A percentile compares a stretch with the other conserved stretches of the same genome.
Conservation (phyloP, 2,329 filamentous ascomycete species). For the Diaporthe caulivora region DNA sequence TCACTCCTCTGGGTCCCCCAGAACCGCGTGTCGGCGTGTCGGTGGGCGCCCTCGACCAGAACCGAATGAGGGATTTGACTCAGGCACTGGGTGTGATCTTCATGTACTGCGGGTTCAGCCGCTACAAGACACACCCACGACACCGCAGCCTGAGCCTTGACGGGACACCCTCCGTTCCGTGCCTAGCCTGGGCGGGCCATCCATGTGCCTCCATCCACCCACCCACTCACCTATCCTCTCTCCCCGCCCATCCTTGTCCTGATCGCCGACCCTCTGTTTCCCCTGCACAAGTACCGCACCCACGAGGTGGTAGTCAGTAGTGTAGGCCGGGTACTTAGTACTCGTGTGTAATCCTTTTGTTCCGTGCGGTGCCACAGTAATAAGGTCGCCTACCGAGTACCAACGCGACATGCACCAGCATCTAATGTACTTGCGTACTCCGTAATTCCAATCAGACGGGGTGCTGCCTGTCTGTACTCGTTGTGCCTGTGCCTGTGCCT, state of each 20-base stretch:
- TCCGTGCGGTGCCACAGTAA: slow-evolving; percentile 27
- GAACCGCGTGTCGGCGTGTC: slow-evolving; percentile 29
- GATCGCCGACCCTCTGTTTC: slow-evolving; percentile 19
- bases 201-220: background rate
- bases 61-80: slow-evolving; percentile 28
- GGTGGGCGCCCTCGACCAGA: slow-evolving; percentile 11
- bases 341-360: slow-evolving; percentile 18
- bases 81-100: slow-evolving; percentile 24
- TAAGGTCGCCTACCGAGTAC: background rate
- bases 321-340: background rate
- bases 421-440: background rate
- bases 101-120: slow-evolving; percentile 31
- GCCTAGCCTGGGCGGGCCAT: slow-evolving; percentile 25
- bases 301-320: too few relatives aligned
- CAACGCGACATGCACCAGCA: background rate
- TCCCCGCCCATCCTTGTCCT: slow-evolving; percentile 5
- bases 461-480: background rate
- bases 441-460: background rate
- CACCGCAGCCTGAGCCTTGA: slow-evolving; percentile 10
- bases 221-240: too few relatives aligned
- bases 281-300: slow-evolving; percentile 1
- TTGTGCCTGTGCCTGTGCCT: background rate
- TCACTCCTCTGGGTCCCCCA: background rate
- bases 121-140: background rate
- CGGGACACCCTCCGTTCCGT: slow-evolving; percentile 20